Base-by-base conservation (phyloP, 805 yeast genomes). In the Kazachstania viticola region DNA sequence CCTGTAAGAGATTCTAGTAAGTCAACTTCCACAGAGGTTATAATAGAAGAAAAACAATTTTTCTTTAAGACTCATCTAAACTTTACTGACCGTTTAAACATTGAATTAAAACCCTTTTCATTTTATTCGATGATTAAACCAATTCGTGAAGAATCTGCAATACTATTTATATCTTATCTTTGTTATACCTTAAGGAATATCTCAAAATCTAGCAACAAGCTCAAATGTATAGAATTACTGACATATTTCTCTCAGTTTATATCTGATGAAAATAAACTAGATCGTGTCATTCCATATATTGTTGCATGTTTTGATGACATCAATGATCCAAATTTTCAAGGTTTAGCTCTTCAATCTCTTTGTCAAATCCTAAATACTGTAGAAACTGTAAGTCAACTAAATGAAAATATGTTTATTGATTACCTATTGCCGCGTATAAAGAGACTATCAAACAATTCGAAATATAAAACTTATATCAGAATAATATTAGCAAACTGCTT, bases 191-290 rank as follows among this genome's bases (percentile, higher is more conserved):
- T 56, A 6, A 30, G 58, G 31, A 48, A 41, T 29, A 17, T 52
- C 7, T 36, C 27, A 4, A 38, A 46, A 7, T 36, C 42, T 5
- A 31, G 31, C 2, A 39, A 42, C 4, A 45, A 48, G 29, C 27
- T 42, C 9, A 71, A 73, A 45, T 88, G 87, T 1, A 67, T 93
- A 39, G 91, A 84, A 46, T 56, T 87, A 39, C 67, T 91, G 1
- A 52, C 82, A 7, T 80, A 83, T 0, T 63, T 88, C 14, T 72
- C 88, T 2, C 94, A 82, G 46, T 69, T 73, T 35, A 62, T 84
- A 2, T 70, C 72, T 16, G 97, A 91, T 49, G 94, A 81, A 35
- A 76, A 75, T 12, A 88, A 85, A 49, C 60, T 91, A 25, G 96
- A 91, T 51, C 58, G 96, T 28, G 73, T 84, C 21, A 54, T 91